Evolutionary conservation across 1,139 yeast genomes (phyloP), one percentile per base, ranked within the genome.

Genomic region (Pichia sp.): DNA sequence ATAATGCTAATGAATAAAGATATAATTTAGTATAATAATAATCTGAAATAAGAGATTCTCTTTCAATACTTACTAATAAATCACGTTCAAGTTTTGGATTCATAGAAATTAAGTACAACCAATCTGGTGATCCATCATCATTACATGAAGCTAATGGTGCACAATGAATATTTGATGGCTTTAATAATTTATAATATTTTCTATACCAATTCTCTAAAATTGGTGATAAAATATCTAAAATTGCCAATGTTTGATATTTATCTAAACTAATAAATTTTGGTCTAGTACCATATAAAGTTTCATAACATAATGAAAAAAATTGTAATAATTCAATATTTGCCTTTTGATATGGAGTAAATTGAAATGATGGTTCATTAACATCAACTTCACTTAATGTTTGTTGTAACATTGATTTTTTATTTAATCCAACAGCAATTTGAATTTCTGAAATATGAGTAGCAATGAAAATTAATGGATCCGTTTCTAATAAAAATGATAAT

Each of bases 391-490:
- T 74, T 40, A 83, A 65, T 3, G 85, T 76, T 53, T 80, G 83
- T 1, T 82, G 73, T 52, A 84, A 66, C 81, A 82, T 81, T 25
- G 86, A 77, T 52, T 86, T 65, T 54, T 85, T 73, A 43, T 82
- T 79, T 52, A 82, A 70, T 56, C 81, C 81, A 78, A 82, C 80
- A 3, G 86, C 85, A 5, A 83, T 74, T 58, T 78, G 75, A 27
- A 87, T 82, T 61, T 90, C 97, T 3, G 95, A 80, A 40, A 84
- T 70, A 61, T 87, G 96, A 0, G 95, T 79, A 0, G 96, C 96
- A 47, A 87, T 68, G 57, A 83, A 86, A 3, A 89, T 79, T 53
- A 82, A 76, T 11, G 90, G 72, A 52, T 85, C 78, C 20, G 79
- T 75, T 44, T 85, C 87, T 76, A 87, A 78, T 62, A 87, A 94